phyloP scores from a whole-genome alignment of 176 grass and related monocot species.

The Carex littledalei region DNA sequence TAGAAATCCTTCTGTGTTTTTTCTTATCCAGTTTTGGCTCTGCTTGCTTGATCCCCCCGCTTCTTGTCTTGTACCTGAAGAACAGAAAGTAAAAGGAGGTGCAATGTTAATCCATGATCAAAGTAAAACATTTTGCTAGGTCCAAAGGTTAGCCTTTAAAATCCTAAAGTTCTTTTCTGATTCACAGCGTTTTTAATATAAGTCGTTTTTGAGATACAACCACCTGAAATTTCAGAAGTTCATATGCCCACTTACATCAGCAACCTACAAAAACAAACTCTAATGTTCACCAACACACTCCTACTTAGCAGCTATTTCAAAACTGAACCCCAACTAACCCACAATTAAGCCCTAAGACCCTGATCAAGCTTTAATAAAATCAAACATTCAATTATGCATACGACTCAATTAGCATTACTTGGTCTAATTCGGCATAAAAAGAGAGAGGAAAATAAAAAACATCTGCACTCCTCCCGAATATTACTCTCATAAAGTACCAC shows the following conservation, averaged over 20 bases:
- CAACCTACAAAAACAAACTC: neutral
- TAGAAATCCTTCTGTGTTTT: constrained; percentile 78
- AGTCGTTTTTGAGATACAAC: neutral
- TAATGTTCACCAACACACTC: neutral
- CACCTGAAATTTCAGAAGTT: neutral
- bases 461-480: neutral
- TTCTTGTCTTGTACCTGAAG: constrained; percentile 76
- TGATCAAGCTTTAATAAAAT: neutral
- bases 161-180: neutral
- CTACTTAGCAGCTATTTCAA: neutral
- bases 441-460: neutral
- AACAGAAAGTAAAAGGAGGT: neutral
- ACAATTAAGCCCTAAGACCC: neutral
- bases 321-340: neutral
- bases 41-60: constrained; percentile 74
- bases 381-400: neutral
- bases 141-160: neutral
- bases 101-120: neutral
- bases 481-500: neutral
- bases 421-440: neutral
- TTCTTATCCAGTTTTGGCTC: constrained; percentile 73
- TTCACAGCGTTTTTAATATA: neutral
- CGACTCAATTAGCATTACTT: neutral
- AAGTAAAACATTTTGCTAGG: neutral
- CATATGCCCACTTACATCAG: neutral